Evolutionary conservation across 2,329 filamentous ascomycete genomes (phyloP).

Genomic region (Sodiomyces alkalinus): DNA sequence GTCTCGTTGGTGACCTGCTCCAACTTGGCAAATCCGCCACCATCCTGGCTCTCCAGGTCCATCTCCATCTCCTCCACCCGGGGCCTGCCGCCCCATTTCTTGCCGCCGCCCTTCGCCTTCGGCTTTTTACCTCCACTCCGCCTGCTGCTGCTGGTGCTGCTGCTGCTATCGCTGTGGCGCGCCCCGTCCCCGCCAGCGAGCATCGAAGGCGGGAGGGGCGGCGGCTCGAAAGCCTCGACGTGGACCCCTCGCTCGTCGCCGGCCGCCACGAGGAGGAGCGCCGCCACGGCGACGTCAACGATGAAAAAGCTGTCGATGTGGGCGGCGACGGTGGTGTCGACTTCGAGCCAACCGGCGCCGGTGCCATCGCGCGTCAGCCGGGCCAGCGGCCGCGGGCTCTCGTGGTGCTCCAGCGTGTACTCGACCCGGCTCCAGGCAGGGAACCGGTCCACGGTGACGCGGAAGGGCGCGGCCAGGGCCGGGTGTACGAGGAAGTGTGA

Average conservation of each 20-base stretch:
- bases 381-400: slow-evolving; percentile 44
- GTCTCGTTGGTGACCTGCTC: slow-evolving; percentile 18
- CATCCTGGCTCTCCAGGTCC: slow-evolving; percentile 47
- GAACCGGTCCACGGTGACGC: slow-evolving; percentile 41
- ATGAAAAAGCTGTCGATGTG: slow-evolving; percentile 47
- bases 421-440: slow-evolving; percentile 45
- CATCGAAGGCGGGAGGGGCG: slow-evolving; percentile 23
- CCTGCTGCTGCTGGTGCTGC: slow-evolving; percentile 16
- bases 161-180: slow-evolving; percentile 8
- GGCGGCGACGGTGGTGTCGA: slow-evolving; percentile 44
- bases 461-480: slow-evolving; percentile 46
- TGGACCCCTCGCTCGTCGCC: slow-evolving; percentile 36
- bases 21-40: slow-evolving; percentile 24
- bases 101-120: slow-evolving; percentile 10
- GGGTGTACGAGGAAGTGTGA: slow-evolving; percentile 50
- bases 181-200: background rate
- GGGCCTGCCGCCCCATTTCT: slow-evolving; percentile 13
- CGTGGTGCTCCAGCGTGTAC: slow-evolving; percentile 50
- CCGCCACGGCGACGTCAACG: slow-evolving; percentile 45
- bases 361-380: slow-evolving; percentile 45
- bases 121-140: slow-evolving; percentile 8
- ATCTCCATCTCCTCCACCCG: slow-evolving; percentile 44
- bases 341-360: slow-evolving; percentile 42
- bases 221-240: slow-evolving; percentile 43
- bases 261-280: slow-evolving; percentile 43